Percentiles rank a stretch among this genome's conserved stretches.
These are phyloP conservation scores for Marasmius oreades DNA, from an alignment of 1,284 basidiomycete species.

Conservation along the genomic window DNA sequence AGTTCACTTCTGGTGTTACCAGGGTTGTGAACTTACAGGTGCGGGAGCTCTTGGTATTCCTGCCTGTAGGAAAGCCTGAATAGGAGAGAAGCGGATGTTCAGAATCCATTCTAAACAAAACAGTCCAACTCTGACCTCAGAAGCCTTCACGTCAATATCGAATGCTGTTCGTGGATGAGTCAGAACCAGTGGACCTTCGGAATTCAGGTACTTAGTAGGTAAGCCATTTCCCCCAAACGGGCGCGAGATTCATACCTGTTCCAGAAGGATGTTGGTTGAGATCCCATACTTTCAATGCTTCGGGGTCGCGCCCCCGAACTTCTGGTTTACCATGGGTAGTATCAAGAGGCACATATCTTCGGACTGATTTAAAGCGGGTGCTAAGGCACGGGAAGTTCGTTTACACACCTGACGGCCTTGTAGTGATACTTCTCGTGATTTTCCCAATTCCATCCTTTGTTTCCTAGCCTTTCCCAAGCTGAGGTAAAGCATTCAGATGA, in stretches of 20 bases:
- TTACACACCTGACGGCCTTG: constrained; percentile 28
- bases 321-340: background rate
- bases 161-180: constrained; percentile 8
- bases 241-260: constrained; percentile 1
- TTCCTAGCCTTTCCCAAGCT: constrained; percentile 31
- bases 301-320: too few species aligned
- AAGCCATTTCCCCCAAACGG: too few species aligned
- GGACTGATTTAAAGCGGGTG: background rate
- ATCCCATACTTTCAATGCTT: constrained; percentile 9
- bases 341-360: background rate
- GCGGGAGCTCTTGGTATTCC: constrained; percentile 8
- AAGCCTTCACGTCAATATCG: constrained; percentile 9
- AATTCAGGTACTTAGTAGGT: background rate
- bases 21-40: constrained; percentile 10
- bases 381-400: background rate
- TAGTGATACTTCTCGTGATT: constrained; percentile 31
- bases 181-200: constrained; percentile 17
- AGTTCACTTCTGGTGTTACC: background rate
- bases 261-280: constrained; percentile 1
- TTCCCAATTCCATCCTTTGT: constrained; percentile 41
- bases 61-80: constrained; percentile 10
- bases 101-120: background rate
- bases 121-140: constrained; percentile 5
- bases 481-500: background rate
- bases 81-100: background rate